Evolutionary conservation across 176 grass and related monocot genomes (phyloP), one percentile per base, ranked within the genome.

Genomic region (Carex parvula): DNA sequence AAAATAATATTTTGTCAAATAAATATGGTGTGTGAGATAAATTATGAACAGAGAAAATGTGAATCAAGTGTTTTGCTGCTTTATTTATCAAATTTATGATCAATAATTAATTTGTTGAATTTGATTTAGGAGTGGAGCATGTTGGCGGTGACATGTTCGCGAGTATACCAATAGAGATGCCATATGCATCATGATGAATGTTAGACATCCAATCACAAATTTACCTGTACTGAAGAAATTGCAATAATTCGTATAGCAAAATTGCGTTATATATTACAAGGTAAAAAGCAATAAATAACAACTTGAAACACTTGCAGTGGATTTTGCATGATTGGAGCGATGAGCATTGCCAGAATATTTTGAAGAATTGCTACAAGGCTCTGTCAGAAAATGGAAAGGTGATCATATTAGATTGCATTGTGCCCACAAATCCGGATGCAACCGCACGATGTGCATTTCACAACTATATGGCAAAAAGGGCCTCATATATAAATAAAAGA

Each of bases 341-440:
- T 33, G 70, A 86, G 14, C 65, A 86, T 5, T 84, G 88, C 50
- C 0, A 56, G 67, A 86, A 70, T 20, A 81, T 85, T 7, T 21
- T 89, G 20, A 89, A 81, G 41, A 89, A 89, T 52, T 89, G 87
- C 65, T 33, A 85, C 33, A 10, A 68, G 22, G 59, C 88, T 4
- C 20, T 89, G 46, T 79, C 84, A 0, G 78, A 50, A 3, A n/a
- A 77, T 6, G 88, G 88, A 41, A 89, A 83, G 48, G 44, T 89
- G 6, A 79, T 89, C 8, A 17, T 79, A 12, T 20, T 89, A 8
- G 67, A 89, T 14, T 21, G 10, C 4, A 18, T 89, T 9, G 8
- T 82, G 0, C 79, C 84, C 0, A 14, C 2, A 10, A 71, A 8
- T 3, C 59, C 67, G 0, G 79, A 89, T 33, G 3, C 17, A 22